Base-by-base conservation (phyloP, 192 early-diverging fungal genomes). In the Coemansia sp. region DNA sequence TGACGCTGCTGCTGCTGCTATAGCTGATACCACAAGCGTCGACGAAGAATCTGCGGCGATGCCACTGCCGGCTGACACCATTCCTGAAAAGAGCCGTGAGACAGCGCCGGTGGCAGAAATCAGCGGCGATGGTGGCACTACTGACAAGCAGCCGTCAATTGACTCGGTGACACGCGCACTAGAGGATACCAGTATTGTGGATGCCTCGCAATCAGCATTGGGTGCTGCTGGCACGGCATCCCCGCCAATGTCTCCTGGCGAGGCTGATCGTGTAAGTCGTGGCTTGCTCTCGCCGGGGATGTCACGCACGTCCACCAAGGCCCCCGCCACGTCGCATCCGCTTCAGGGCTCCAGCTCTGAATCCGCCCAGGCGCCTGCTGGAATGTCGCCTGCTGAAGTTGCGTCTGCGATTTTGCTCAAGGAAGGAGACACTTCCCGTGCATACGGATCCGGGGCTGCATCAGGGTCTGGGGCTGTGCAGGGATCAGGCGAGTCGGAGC, bases 301-400 rank as follows among this genome's bases (percentile, higher is more conserved):
- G 31, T 28, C 54, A 24, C 66, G 66, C 54, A 53, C 59, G 23
- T 69, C 66, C 3, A 48, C 51, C 31, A 69, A 69, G 46, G 44
- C 33, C 14, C 66, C 66, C 4, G 54, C 59, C n/a, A 38, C 54
- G n/a, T 62, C 66, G 48, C 66, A 69, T 35, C 66, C 66, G 35
- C 54, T 69, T 46, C 59, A 69, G 27, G 47, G 27, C 23, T 16
- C 1, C 24, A 46, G 25, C 24, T n/a, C n/a, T n/a, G n/a, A n/a
- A 44, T 7, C 47, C 8, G 5, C n/a, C n/a, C n/a, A n/a, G n/a
- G n/a, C n/a, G n/a, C n/a, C n/a, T n/a, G 35, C 48, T n/a, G 57
- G 55, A 11, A 48, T 45, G 6, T 65, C 56, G 3, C 59, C 60
- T 14, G 55, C 55, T 14, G 61, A 49, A 16, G 38, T 54, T 18